Evolutionary conservation across 2,329 filamentous ascomycete genomes (phyloP).

Genomic region (Periconia sp.): DNA sequence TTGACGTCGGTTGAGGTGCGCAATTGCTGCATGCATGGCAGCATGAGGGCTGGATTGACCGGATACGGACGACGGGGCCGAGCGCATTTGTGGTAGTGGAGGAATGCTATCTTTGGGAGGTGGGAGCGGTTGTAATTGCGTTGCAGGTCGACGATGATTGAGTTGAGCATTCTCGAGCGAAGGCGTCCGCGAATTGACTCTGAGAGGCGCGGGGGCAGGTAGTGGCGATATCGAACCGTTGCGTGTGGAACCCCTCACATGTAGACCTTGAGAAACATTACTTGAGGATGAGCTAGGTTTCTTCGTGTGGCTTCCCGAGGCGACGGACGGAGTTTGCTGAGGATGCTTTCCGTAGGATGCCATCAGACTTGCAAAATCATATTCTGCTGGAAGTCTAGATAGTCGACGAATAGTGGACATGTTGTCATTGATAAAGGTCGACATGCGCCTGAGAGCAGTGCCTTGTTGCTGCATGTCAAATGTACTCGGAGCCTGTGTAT

Average conservation of each 20-base stretch:
- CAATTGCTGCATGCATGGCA: conserved; percentile 15
- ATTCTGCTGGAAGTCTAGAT: conserved; percentile 18
- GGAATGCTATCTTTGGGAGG: neutral
- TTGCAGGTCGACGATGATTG: neutral
- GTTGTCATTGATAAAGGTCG: conserved; percentile 22
- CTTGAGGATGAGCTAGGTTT: conserved; percentile 3
- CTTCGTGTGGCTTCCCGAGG: neutral
- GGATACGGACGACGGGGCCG: neutral
- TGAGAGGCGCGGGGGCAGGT: conserved; percentile 14
- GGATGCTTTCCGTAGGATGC: conserved; percentile 22
- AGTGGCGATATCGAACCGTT: conserved; percentile 2
- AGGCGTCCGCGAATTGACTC: conserved; percentile 7
- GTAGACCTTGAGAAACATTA: conserved; percentile 6
- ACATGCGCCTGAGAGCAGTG: conserved; percentile 21
- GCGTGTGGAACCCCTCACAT: conserved; percentile 7
- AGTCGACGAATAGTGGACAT: conserved; percentile 25
- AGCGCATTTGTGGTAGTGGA: neutral
- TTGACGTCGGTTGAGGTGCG: conserved; percentile 16
- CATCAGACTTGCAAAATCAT: conserved; percentile 24
- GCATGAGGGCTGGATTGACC: neutral
- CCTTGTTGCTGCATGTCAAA: conserved; percentile 22
- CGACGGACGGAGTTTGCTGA: conserved; percentile 1
- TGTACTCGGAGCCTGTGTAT: conserved; percentile 14
- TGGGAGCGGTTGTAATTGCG: neutral
- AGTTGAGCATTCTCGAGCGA: conserved; percentile 7